A percentile compares a stretch with the other conserved stretches of the same genome.
Evolutionary conservation across 2,329 filamentous ascomycete genomes (phyloP).

Genomic region (Ophiostoma australiae): DNA sequence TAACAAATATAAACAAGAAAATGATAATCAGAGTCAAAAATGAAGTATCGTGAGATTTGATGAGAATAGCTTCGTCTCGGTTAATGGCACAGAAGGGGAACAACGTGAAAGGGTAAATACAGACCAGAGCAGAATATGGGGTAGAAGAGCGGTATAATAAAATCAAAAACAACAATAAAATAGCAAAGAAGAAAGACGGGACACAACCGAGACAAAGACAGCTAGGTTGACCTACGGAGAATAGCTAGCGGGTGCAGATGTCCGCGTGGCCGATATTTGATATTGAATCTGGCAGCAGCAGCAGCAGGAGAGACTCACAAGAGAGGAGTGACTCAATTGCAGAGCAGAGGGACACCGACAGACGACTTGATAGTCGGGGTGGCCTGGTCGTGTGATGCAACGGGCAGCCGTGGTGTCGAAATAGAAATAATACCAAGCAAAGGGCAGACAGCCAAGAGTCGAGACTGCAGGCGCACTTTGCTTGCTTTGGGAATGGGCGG

Average conservation of each 20-base stretch:
- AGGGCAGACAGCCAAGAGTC: not conserved
- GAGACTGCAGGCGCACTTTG: not conserved
- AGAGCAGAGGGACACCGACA: not conserved
- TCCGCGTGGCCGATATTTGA: not conserved
- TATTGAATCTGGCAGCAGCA: not conserved
- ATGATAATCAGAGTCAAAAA: not conserved
- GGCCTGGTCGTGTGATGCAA: not conserved
- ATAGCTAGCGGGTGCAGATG: conserved; percentile 7
- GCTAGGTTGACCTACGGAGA: not conserved
- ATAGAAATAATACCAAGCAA: not conserved
- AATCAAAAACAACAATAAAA: not conserved
- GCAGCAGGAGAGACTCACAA: not conserved
- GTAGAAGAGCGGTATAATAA: not conserved
- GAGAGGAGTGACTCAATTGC: not conserved
- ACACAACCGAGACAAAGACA: conserved; percentile 1
- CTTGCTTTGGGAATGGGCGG: not conserved
- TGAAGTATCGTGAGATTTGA: not conserved
- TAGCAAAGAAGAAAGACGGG: not conserved
- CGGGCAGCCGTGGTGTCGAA: not conserved
- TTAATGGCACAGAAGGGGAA: not conserved
- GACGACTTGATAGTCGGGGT: not conserved
- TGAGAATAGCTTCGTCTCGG: not conserved
- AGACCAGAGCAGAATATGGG: not conserved
- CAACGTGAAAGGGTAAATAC: not conserved
- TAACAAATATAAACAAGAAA: not conserved